These are phyloP conservation scores for Leucocoprinus leucothites DNA, from an alignment of 768 basidiomycete species.

Conservation along the genomic window DNA sequence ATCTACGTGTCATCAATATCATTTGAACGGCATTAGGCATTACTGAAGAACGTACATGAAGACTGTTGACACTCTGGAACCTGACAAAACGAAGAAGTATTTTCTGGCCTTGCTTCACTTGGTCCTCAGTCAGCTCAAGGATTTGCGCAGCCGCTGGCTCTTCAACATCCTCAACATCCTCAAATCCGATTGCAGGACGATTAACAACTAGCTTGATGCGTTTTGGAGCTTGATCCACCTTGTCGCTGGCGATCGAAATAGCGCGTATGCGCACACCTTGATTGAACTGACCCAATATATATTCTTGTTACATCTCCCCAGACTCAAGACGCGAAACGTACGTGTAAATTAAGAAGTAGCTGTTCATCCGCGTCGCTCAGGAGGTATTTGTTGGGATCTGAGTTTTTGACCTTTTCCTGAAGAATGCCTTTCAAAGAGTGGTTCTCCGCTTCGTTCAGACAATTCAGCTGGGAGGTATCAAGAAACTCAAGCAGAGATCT, in stretches of 20 bases:
- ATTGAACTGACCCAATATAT: conserved; percentile 52
- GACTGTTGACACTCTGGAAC: conserved; percentile 64
- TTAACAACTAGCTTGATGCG: conserved; percentile 63
- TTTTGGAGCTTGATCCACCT: conserved; percentile 48
- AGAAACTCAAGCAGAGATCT: conserved; percentile 55
- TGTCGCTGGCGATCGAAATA: conserved; percentile 45
- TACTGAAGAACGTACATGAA: conserved; percentile 45
- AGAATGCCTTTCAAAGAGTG: conserved; percentile 57
- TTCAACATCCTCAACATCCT: conserved; percentile 54
- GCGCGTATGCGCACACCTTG: conserved; percentile 63
- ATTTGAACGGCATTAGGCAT: background rate
- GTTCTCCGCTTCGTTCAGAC: conserved; percentile 59
- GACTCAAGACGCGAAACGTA: conserved; percentile 29
- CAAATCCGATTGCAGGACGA: conserved; percentile 57
- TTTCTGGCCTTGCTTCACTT: conserved; percentile 42
- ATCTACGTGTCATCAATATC: conserved; percentile 22
- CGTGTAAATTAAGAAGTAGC: conserved; percentile 63
- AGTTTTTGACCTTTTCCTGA: conserved; percentile 39
- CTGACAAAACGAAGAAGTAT: conserved; percentile 61
- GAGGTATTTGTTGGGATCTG: conserved; percentile 38
- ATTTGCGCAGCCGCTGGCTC: conserved; percentile 55
- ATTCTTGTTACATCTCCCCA: background rate
- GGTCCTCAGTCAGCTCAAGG: conserved; percentile 47
- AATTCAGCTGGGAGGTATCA: conserved; percentile 58
- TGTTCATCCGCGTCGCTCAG: conserved; percentile 74